phyloP scores from a whole-genome alignment of 2,329 filamentous ascomycete species.

The Verticillium tricorpus region DNA sequence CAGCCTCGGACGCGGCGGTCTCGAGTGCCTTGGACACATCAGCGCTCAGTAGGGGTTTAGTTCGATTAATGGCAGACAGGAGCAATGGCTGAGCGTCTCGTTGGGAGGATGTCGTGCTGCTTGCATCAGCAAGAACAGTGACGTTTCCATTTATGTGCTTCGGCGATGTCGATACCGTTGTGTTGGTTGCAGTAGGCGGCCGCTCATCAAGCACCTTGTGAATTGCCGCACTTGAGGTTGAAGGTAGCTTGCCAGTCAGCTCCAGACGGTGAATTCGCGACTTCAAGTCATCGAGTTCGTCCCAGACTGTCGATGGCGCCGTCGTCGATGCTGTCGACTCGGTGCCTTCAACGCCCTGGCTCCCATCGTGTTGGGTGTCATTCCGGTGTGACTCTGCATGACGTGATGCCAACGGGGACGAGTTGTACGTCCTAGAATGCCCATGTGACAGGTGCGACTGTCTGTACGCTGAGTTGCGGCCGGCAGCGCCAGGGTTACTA shows the following conservation, averaged over 20 bases:
- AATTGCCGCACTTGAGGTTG: constrained; percentile 76
- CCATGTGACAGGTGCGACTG: constrained; percentile 29
- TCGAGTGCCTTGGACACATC: constrained; percentile 79
- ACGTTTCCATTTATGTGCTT: constrained; percentile 58
- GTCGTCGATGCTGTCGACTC: constrained; percentile 86
- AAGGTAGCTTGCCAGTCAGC: constrained; percentile 79
- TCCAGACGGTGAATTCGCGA: constrained; percentile 88
- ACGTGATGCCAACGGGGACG: constrained; percentile 54
- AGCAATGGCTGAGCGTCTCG: constrained; percentile 64
- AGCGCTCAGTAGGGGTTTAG: constrained; percentile 62
- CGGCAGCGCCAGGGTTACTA: constrained; percentile 30
- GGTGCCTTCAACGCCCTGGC: constrained; percentile 58
- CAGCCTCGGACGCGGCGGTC: constrained; percentile 73
- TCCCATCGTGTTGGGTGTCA: constrained; percentile 26
- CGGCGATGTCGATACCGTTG: constrained; percentile 85
- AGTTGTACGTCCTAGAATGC: constrained; percentile 47
- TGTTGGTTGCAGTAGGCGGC: constrained; percentile 85
- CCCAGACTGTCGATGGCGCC: constrained; percentile 92
- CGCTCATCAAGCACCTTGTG: constrained; percentile 72
- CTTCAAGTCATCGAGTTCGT: constrained; percentile 93
- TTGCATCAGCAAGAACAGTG: constrained; percentile 32
- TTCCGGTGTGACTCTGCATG: constrained; percentile 30
- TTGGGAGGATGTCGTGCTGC: constrained; percentile 35
- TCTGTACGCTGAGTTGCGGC: constrained; percentile 41
- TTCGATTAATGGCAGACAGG: constrained; percentile 74